Evolutionary conservation across 495 filamentous ascomycete genomes (phyloP).

Genomic region (Niebla homalea): DNA sequence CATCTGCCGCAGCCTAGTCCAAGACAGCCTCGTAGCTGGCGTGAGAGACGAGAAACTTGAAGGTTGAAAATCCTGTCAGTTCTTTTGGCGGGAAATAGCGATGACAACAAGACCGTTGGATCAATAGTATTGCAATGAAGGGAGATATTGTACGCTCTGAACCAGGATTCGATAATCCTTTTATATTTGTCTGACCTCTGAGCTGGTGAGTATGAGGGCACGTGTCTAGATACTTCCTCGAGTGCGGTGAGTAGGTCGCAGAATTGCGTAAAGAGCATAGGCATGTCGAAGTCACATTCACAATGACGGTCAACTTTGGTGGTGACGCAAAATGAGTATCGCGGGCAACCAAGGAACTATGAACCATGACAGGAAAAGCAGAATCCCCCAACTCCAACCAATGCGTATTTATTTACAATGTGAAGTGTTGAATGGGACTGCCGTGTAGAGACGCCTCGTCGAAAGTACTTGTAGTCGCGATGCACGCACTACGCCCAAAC

Average conservation of each 20-base stretch:
- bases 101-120: slow-evolving; percentile 50
- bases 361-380: too few species aligned
- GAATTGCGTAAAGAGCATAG: slow-evolving; percentile 45
- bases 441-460: too few species aligned
- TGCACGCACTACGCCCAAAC: too few species aligned
- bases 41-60: slow-evolving; percentile 43
- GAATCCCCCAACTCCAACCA: too few species aligned
- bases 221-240: slow-evolving; percentile 24
- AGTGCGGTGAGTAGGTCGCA: slow-evolving; percentile 49
- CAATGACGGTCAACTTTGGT: too few species aligned
- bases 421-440: too few species aligned
- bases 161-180: slow-evolving; percentile 40
- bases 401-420: too few species aligned
- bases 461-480: too few species aligned
- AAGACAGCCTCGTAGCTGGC: slow-evolving; percentile 50
- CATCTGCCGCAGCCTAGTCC: slow-evolving; percentile 44
- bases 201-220: slow-evolving; percentile 11
- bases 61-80: slow-evolving; percentile 63
- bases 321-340: too few species aligned
- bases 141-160: slow-evolving; percentile 35
- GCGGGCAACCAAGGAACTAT: too few species aligned
- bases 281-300: slow-evolving; percentile 29
- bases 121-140: slow-evolving; percentile 40
- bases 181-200: slow-evolving; percentile 18
- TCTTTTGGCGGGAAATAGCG: slow-evolving; percentile 59